These are phyloP conservation scores for Gastrodia elata DNA, from an alignment of 106 monocot species.

Conservation along the genomic window DNA sequence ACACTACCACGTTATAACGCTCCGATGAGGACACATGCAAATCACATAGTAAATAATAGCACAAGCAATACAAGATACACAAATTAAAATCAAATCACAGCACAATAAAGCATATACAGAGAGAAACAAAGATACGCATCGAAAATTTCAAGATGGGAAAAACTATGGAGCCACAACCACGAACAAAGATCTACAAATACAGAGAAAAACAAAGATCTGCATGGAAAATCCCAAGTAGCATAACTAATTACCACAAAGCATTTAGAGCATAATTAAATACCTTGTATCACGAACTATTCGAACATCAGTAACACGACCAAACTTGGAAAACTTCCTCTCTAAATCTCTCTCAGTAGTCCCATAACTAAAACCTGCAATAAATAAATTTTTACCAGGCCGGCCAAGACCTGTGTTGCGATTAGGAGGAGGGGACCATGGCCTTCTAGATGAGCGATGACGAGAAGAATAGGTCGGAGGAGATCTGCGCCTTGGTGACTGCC, in stretches of 20 bases:
- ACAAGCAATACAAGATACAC: too few species aligned
- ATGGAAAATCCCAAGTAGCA: not conserved
- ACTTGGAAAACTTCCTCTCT: constrained; percentile 61
- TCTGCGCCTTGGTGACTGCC: constrained; percentile 38
- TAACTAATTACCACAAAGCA: not conserved
- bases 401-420: constrained; percentile 50
- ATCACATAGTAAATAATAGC: too few species aligned
- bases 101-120: too few species aligned
- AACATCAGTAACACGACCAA: constrained; percentile 58
- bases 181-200: too few species aligned
- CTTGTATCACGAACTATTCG: constrained; percentile 57
- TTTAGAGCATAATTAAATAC: constrained; percentile 9
- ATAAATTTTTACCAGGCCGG: constrained; percentile 48
- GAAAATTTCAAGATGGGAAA: too few species aligned
- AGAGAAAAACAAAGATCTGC: too few species aligned
- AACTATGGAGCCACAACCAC: too few species aligned
- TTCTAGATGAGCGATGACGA: constrained; percentile 40
- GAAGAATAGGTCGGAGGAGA: constrained; percentile 33
- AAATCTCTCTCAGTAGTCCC: constrained; percentile 58
- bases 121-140: too few species aligned
- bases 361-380: constrained; percentile 62
- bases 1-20: too few species aligned
- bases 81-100: too few species aligned
- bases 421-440: constrained; percentile 49
- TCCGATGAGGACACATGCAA: too few species aligned